Percentiles rank a stretch among this genome's conserved stretches.
Evolutionary conservation across 257 asterid species (phyloP).

Genomic region (Nemophila menziesii): DNA sequence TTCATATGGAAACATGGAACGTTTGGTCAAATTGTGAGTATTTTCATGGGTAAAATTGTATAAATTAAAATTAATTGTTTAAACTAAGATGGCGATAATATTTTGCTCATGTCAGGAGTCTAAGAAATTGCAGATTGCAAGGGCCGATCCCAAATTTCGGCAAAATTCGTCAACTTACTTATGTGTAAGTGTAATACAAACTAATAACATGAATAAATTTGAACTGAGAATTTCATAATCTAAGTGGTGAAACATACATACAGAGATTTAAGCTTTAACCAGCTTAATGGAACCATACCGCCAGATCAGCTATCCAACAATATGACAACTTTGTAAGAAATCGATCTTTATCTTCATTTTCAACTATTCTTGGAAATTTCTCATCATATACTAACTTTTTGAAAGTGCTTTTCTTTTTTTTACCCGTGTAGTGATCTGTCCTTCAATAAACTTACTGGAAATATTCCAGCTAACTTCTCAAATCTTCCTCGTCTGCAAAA

Average conservation of each 20-base stretch:
- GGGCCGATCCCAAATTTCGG: conserved; percentile 82
- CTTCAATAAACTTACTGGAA: conserved; percentile 62
- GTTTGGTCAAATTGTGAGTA: conserved; percentile 69
- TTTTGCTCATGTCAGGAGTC: conserved; percentile 62
- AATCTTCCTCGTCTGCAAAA: conserved; percentile 66
- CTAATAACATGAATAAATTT: no score
- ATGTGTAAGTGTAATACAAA: conserved; percentile 43
- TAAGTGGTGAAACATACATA: conserved; percentile 11
- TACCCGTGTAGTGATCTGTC: conserved; percentile 57
- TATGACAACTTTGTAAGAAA: conserved; percentile 78
- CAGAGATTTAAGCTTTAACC: conserved; percentile 83
- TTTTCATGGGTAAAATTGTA: conserved; percentile 2
- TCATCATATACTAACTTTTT: conserved; percentile 1
- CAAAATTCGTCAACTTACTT: conserved; percentile 46
- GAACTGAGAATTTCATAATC: conserved; percentile 14
- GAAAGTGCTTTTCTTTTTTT: conserved; percentile 5
- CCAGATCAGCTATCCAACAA: conserved; percentile 41
- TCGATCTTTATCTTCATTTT: conserved; percentile 3
- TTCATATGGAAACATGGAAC: conserved; percentile 60
- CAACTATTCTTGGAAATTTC: not conserved
- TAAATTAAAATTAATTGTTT: not conserved
- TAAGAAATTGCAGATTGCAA: conserved; percentile 84
- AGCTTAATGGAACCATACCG: conserved; percentile 67
- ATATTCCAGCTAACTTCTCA: conserved; percentile 69
- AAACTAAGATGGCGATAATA: conserved; percentile 6